Evolutionary conservation across 352 stramenopile species (phyloP), one percentile per base, ranked within the genome.

Genomic region (Pythium insidiosum): DNA sequence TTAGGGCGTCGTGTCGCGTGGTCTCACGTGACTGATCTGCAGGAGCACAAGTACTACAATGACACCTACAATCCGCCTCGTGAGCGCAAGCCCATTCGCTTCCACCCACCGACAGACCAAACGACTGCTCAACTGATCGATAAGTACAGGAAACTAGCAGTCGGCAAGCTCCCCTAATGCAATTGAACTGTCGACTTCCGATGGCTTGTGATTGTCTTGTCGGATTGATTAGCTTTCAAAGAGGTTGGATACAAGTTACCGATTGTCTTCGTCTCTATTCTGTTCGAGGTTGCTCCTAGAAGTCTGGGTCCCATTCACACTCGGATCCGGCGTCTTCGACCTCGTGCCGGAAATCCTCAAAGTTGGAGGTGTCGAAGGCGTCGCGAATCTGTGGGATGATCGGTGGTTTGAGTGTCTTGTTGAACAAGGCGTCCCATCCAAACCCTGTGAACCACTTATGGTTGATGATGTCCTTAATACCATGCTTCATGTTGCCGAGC

Each of bases 391-490:
- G 74, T 15, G 74, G 73, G 11, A 90, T 60, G 28, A 88, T 81
- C 9, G 74, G 74, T n/a, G 77, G 74, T 37, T 73, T 78, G 39
- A 86, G 61, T n/a, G 47, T 71, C 45, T 83, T 82, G 31, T 56
- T 59, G 24, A 74, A 50, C 18, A 90, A 45, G 31, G 54, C 59
- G 20, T 90, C 74, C 74, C 74, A 90, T 35, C 67, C 51, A 36
- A 88, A 88, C 4, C 66, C 60, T 3, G 70, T 66, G 36, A 90
- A 90, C 77, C 77, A 90, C 46, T 82, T 77, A 61, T 88, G 77
- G 42, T 88, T 85, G 43, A 90, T 79, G 28, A 90, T 90, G 37
- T 90, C 77, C 39, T 84, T 81, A 43, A 90, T 85, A 12, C 77
- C 74, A 38, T 90, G 61, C 57, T 90, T 90, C 68, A 88, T 84